Base-by-base conservation (phyloP, 2,329 filamentous ascomycete species). In the Penicillium hesseltinei region DNA sequence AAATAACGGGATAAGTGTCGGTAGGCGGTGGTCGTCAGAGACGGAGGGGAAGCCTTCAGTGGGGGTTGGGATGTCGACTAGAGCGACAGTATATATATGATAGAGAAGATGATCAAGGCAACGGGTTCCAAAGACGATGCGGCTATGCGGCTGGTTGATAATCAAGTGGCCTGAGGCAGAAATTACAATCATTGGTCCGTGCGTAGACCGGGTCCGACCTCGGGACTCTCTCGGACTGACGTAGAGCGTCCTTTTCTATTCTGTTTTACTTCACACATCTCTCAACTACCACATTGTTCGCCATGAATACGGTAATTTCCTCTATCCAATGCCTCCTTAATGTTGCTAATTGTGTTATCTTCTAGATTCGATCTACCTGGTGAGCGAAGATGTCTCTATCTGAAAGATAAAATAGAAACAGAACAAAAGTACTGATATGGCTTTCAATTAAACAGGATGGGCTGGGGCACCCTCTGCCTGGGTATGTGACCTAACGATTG, bases 391-490 rank as follows among this genome's bases (percentile, higher is more conserved):
- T 53, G 25, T 13, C 47, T 46, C 49, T 25, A 27, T 38, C 42
- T 27, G n/a, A 27, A 33, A 19, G 35, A 43, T 23, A 25, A n/a
- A 27, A 48, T 44, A 35, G 43, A 23, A 21, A 23, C 17, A 38
- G 43, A 46, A 52, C 38, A 31, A 21, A 25, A 42, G 53, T 60
- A 57, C 66, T 64, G 64, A 67, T 58, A 31, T 48, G 57, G 23
- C 48, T 58, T 49, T 51, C 60, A 33, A 33, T n/a, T 27, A 17
- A 55, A 64, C 63, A 96, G 92, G 90, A 80, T 93, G 71, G 94
- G 94, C 71, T 97, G 91, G 94, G 92, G 90, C 67, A 84, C 91
- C 49, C 84, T 97, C 54, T 94, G 92, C 72, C 82, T 89, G 67
- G 92, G 89, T 92, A 84, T 58, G 86, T 70, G 25, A 44, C 27